Evolutionary conservation across 331 rosid genomes (phyloP).

Genomic region (Erythrophleum ivorense): DNA sequence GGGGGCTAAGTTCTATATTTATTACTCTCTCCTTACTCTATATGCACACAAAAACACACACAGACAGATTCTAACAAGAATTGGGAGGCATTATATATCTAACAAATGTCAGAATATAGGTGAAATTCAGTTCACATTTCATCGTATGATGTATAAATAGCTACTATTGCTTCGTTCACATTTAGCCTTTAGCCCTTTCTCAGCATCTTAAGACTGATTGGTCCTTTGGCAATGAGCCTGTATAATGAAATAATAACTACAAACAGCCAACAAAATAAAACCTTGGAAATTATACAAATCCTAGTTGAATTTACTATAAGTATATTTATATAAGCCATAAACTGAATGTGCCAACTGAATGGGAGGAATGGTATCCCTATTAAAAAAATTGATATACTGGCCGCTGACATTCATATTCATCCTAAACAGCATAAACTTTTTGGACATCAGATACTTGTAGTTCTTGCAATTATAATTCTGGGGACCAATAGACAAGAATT

Average conservation of each 20-base stretch:
- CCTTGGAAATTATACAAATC: not conserved
- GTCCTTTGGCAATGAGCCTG: not conserved
- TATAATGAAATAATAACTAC: not conserved
- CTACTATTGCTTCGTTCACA: not conserved
- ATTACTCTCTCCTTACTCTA: not conserved
- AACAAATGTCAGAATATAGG: not conserved
- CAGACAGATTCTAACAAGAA: not conserved
- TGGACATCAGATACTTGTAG: not conserved
- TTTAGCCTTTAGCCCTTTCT: not conserved
- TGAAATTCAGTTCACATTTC: not conserved
- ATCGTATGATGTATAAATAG: not conserved
- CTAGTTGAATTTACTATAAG: not conserved
- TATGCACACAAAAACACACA: not conserved
- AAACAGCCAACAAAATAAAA: not conserved
- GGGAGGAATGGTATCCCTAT: conserved; percentile 1
- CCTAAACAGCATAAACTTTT: not conserved
- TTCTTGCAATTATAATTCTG: conserved; percentile 16
- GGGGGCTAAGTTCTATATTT: not conserved
- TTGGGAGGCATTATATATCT: not conserved
- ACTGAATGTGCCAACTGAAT: not conserved
- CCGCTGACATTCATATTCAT: not conserved
- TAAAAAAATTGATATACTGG: not conserved
- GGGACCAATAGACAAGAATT: not conserved
- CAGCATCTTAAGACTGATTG: not conserved
- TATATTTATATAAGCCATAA: not conserved